Percentiles rank a stretch among this genome's conserved stretches.
Evolutionary conservation across 225 moss, liverwort and hornwort species (phyloP).

Genomic region (Physcomitrellopsis africana): DNA sequence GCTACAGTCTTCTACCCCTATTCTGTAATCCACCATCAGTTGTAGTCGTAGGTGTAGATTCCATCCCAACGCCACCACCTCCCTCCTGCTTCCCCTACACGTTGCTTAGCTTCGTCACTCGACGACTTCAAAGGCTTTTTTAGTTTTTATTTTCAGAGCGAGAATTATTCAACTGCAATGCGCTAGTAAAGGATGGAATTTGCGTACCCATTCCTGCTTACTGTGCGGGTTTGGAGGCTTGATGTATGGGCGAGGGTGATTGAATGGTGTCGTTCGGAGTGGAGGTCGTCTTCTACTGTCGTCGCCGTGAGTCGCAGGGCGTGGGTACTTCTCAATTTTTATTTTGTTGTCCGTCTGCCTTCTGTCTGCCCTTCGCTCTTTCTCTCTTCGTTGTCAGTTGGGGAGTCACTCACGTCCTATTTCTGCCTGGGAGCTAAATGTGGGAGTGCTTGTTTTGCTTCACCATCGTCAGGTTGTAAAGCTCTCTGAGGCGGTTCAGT

Average conservation of each 20-base stretch:
- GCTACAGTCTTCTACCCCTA: background rate
- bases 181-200: background rate
- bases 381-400: background rate
- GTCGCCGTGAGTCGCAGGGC: background rate
- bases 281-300: constrained; percentile 9
- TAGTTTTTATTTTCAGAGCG: background rate
- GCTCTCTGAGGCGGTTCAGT: background rate
- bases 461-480: constrained; percentile 6
- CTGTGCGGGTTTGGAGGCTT: background rate
- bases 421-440: background rate
- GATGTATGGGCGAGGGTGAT: background rate
- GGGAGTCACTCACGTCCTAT: background rate
- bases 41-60: background rate
- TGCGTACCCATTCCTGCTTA: background rate
- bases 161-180: background rate
- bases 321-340: constrained; percentile 2
- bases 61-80: background rate
- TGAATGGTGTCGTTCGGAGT: background rate
- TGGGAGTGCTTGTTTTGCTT: background rate
- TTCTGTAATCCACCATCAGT: no score
- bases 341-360: background rate
- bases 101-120: background rate
- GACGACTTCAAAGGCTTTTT: background rate
- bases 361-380: background rate
- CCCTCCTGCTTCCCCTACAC: background rate